phyloP scores from a whole-genome alignment of 345 rosid species.

The Salix arbutifolia region DNA sequence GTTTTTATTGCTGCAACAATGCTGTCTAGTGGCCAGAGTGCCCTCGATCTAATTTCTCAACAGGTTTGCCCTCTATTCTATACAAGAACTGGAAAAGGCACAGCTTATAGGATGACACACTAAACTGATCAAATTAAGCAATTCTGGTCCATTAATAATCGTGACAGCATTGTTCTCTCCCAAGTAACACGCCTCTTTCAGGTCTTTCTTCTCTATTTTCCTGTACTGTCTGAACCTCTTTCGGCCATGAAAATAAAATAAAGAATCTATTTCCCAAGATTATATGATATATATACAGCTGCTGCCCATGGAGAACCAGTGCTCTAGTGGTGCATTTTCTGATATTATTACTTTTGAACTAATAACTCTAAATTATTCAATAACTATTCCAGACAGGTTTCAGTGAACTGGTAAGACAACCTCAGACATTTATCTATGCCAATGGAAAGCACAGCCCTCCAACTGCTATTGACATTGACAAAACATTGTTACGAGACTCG shows the following conservation, averaged over 20 bases:
- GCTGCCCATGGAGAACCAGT: not conserved
- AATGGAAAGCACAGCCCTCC: conserved; percentile 41
- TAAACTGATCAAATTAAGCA: not conserved
- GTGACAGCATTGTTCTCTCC: not conserved
- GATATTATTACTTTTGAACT: no score
- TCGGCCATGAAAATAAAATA: not conserved
- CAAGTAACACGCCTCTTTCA: no score
- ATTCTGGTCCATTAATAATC: not conserved
- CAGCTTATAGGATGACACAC: not conserved
- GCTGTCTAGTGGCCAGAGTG: conserved; percentile 35
- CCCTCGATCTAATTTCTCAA: conserved; percentile 35
- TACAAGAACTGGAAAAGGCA: not conserved
- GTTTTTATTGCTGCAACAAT: conserved; percentile 42
- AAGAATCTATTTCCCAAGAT: not conserved
- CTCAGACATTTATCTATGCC: conserved; percentile 35
- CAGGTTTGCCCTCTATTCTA: conserved; percentile 24
- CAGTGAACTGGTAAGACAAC: conserved; percentile 29
- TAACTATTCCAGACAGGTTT: conserved; percentile 27
- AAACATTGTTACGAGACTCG: conserved; percentile 24
- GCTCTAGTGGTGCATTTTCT: not conserved
- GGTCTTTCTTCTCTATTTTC: not conserved
- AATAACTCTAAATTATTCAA: not conserved
- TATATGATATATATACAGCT: not conserved
- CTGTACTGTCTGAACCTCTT: not conserved
- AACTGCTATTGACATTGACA: conserved; percentile 40